A percentile compares a stretch with the other conserved stretches of the same genome.
Conservation (phyloP, 176 grass and related monocot species). For the Oryza meridionalis region DNA sequence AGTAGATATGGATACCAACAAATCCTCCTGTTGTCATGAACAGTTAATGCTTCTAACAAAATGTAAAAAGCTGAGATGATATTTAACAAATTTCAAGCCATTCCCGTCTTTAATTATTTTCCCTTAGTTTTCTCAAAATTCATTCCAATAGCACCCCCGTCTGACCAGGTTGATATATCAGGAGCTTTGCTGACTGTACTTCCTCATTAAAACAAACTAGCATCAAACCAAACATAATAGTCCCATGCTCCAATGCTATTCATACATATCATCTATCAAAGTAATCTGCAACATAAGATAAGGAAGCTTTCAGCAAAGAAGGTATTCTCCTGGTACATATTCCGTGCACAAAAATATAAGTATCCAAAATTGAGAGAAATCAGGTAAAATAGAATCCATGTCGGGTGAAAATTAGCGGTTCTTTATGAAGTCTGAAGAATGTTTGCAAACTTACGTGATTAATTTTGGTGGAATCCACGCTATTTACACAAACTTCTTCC, state of each 20-base stretch:
- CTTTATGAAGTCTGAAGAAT: not conserved
- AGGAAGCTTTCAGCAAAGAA: constrained; percentile 24
- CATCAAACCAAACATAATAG: constrained; percentile 1
- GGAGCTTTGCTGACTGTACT: constrained; percentile 1
- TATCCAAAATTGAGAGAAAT: not conserved
- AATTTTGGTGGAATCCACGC: not conserved
- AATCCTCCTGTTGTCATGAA: constrained; percentile 33
- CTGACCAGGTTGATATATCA: constrained; percentile 22
- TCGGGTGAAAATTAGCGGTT: not conserved
- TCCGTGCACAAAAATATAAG: not conserved
- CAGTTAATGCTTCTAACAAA: constrained; percentile 16
- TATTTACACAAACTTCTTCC: not conserved
- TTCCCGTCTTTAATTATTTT: not conserved
- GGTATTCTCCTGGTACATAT: constrained; percentile 14
- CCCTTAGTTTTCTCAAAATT: not conserved
- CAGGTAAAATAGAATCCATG: not conserved
- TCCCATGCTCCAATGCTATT: constrained; percentile 29
- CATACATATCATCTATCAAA: constrained; percentile 69
- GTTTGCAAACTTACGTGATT: not conserved
- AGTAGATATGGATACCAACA: not conserved
- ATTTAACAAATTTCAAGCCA: constrained; percentile 19
- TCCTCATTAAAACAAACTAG: not conserved
- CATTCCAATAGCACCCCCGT: not conserved
- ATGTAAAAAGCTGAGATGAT: not conserved
- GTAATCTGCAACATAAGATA: constrained; percentile 55